Evolutionary conservation across 176 grass and related monocot species (phyloP), one percentile per base, ranked within the genome.

Genomic region (Oryza longistaminata): DNA sequence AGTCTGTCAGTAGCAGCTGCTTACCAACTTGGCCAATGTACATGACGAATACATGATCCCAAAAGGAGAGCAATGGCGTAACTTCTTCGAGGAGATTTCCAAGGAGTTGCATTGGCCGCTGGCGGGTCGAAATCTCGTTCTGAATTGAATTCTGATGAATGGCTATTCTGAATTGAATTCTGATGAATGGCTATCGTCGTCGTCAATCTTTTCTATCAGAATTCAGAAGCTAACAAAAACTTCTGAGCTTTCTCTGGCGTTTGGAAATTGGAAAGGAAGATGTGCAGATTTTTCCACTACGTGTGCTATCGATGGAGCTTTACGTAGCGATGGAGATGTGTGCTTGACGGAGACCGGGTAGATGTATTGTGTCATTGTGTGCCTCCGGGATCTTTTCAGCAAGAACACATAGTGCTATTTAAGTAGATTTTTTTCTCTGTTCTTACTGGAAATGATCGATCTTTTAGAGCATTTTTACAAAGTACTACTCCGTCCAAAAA

Each of bases 21-120:
- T 73, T 29, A 50, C 60, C 40, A 26, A 66, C 7, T 52, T 66
- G 82, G 14, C 42, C 8, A 40, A 15, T 9, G 68, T 64, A 61
- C 1, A 16, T 19, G 19, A 19, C 16, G 45, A 40, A 40, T n/a
- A 13, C 15, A 27, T 45, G 24, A 9, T 46, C 6, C 16, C 53
- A 12, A 58, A 58, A 21, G 10, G 83, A 90, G 79, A 82, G 66
- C 53, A 77, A 82, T 73, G 27, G 33, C 25, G 44, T 25, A 77
- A 43, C 79, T 78, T 86, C 11, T 62, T 62, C 8, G 78, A 65
- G 77, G 33, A 29, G 71, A 17, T 14, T 24, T 62, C 7, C 9
- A 17, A 14, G 71, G 69, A 13, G 79, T 88, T 82, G 69, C 9
- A 72, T 88, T 88, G 72, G 24, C 46, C 34, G 79, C 82, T 88